Base-by-base conservation (phyloP, 2,329 filamentous ascomycete genomes). In the Pseudogymnoascus sp. region DNA sequence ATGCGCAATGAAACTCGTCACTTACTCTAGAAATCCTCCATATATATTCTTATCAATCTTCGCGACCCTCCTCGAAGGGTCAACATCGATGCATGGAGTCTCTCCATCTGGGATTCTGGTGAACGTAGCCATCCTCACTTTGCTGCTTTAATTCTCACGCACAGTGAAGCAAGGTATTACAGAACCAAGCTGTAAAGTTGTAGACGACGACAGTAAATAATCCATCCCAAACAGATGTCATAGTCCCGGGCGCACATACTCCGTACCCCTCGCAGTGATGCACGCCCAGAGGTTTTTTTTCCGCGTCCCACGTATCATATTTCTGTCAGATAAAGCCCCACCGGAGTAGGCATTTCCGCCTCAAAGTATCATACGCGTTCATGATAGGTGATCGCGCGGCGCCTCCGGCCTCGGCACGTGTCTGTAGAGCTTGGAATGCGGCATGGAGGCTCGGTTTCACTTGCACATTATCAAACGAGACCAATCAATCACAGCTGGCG, bases 1-100 rank as follows among this genome's bases (percentile, higher is more conserved):
- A 48, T 55, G 15, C 29, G 12, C 27, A 17, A 33, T 12, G 8
- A 31, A 51, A n/a, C 27, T 33, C 27, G 0, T 27, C 39, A 74
- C 84, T 75, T 77, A 90, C 89, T 94, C 90, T 63, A 87, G 91
- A 75, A 94, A 94, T 9, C 90, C 90, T 62, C 88, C 87, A 80
- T 93, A 94, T 69, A 89, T 90, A 71, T 90, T 90, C 39, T 42
- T 66, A 71, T 71, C 68, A 70, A 94, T 91, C 71, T 86, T 86
- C 63, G 87, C 87, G 61, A 92, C 75, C 67, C 81, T 84, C 72
- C 88, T 82, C 13, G 76, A 73, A 4, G 87, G 78, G 71, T 90
- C 84, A 63, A 92, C 77, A 61, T 82, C 81, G 70, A 91, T 89
- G 66, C 80, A 81, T 55, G 88, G 82, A 64, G 76, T 80, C 67